Evolutionary conservation across 768 basidiomycete species (phyloP), one percentile per base, ranked within the genome.

Genomic region (Lyophyllum semitale): DNA sequence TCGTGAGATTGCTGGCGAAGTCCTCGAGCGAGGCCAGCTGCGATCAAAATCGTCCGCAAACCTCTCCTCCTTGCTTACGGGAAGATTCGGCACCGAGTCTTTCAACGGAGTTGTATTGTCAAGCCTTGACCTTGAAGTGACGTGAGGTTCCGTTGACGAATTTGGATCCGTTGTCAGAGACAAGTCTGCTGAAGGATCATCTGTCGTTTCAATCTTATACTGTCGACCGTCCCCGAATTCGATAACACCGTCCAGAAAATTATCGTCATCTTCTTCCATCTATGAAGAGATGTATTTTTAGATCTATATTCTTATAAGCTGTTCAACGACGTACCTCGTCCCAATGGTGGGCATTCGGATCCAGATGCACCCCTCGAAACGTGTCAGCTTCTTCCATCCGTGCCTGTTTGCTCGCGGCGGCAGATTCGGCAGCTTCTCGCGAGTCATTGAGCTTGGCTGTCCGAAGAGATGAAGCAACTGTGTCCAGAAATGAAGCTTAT

Each of bases 321-420:
- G 27, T 45, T 3, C 62, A 57, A 44, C 32, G 37, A 72, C 90
- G 58, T 59, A 98, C 95, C 82, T 97, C 95, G 63, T 98, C 97
- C 97, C 97, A 99, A 67, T 98, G 95, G 66, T 94, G 91, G 3
- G 91, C 86, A 63, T 95, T 95, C 46, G 95, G 92, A 71, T 97
- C 88, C 44, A 98, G 75, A 70, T 98, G 95, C 1, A 93, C 87
- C 0, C 95, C 95, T 35, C 95, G 83, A 73, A 99, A 99, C 0
- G 95, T 89, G 69, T 97, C 96, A 7, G 95, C 88, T 63, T 93
- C 91, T 66, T 94, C 89, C 51, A 85, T 72, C 38, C 88, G 73
- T 17, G 85, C 82, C 65, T 85, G 85, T 67, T 87, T 86, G 62
- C 81, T 81, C 8, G 78, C 68, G 8, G 71, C 70, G 18, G 79